Percentiles rank a stretch among this genome's conserved stretches.
These are phyloP conservation scores for Metschnikowia gruessii DNA, from an alignment of 805 yeast species.

Conservation along the genomic window DNA sequence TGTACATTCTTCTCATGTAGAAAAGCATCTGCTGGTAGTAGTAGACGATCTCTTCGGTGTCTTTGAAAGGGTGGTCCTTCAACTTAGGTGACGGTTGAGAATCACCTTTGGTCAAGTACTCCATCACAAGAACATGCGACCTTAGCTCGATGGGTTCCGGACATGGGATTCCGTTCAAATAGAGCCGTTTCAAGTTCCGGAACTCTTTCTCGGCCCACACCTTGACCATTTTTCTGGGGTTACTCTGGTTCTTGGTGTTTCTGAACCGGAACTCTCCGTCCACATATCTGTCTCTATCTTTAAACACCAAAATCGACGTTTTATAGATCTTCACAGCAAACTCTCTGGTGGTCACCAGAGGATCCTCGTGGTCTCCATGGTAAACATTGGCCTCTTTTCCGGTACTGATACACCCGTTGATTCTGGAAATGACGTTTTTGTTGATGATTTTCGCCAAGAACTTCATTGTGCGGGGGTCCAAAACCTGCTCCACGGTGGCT, in stretches of 20 bases:
- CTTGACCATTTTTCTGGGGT: conserved; percentile 96
- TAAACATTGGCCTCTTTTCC: conserved; percentile 99
- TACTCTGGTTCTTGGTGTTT: conserved; percentile 77
- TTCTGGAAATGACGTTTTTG: conserved; percentile 77
- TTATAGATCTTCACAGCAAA: conserved; percentile 92
- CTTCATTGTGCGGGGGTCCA: conserved; percentile 89
- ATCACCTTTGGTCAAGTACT: conserved; percentile 70
- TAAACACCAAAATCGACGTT: conserved; percentile 94
- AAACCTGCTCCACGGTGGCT: conserved; percentile 95
- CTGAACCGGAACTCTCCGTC: conserved; percentile 94
- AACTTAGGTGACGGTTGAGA: conserved; percentile 92
- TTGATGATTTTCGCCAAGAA: conserved; percentile 79
- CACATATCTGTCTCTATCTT: conserved; percentile 93
- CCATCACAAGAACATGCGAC: conserved; percentile 93
- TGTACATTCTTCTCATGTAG: conserved; percentile 84
- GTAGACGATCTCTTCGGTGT: conserved; percentile 59
- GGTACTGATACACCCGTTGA: conserved; percentile 92
- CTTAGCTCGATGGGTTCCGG: conserved; percentile 90
- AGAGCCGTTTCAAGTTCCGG: conserved; percentile 80
- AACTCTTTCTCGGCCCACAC: conserved; percentile 99
- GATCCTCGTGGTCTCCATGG: conserved; percentile 61
- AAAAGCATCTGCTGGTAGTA: conserved; percentile 77
- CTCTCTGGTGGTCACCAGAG: conserved; percentile 42
- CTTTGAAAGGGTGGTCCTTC: conserved; percentile 74
- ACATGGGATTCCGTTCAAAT: conserved; percentile 78